Base-by-base conservation (phyloP, 2,329 filamentous ascomycete genomes). In the Pyrenophora seminiperda region DNA sequence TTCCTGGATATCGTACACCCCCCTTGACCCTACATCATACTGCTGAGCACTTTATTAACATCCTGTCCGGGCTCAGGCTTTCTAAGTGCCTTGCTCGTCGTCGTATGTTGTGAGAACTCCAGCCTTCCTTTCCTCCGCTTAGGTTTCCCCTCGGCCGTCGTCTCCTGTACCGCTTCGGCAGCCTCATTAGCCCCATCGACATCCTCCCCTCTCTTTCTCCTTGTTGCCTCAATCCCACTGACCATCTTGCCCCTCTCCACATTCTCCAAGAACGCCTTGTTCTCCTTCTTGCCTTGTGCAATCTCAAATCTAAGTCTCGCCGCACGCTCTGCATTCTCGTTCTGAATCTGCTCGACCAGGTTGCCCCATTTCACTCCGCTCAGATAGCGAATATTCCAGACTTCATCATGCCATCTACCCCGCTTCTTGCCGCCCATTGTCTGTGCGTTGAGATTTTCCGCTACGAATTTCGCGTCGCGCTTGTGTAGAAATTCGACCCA, bases 401-500 rank as follows among this genome's bases (percentile, higher is more conserved):
- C 81, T 70, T 95, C 90, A 70, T 95, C 90, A 62, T 89, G 84
- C 76, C 93, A 95, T 70, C 89, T 91, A 40, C 82, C 83, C 10
- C 89, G 83, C 76, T 95, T 95, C 76, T 92, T 92, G 19, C 90
- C 90, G 41, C 90, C 90, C 58, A 94, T 89, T 10, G 82, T 89
- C 56, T 83, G 83, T 33, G 88, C 87, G 67, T 95, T 95, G 41
- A 95, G 78, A 19, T 88, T 80, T 59, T 90, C 87, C 41, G 86
- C 89, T 0, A 84, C 87, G n/a, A 83, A 77, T 71, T 92, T 91
- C 29, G 90, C 90, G 55, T 92, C 86, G 56, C 81, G 81, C 73
- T 94, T 94, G 55, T 81, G 80, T 29, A 84, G 73, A 64, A 93
- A 95, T 71, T 95, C 91, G 20, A 94, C 84, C 90, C 90, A 95